Evolutionary conservation across 768 basidiomycete genomes (phyloP).

Genomic region (Amanita rubescens): DNA sequence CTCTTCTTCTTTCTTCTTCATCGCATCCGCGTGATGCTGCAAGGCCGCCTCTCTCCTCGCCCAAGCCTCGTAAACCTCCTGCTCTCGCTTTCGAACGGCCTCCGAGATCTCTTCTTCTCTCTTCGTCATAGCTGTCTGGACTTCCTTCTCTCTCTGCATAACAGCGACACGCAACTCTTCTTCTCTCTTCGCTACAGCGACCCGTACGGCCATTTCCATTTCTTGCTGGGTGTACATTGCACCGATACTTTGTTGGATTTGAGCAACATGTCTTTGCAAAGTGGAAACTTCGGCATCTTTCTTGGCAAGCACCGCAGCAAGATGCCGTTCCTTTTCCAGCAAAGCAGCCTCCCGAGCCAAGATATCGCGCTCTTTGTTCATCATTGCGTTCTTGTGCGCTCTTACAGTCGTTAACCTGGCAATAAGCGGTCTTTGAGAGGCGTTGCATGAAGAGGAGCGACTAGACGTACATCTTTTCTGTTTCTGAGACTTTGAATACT

Average conservation of each 20-base stretch:
- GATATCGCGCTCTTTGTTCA: slow-evolving; percentile 60
- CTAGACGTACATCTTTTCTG: slow-evolving; percentile 63
- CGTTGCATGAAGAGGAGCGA: not conserved
- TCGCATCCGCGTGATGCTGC: slow-evolving; percentile 43
- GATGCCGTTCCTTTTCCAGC: slow-evolving; percentile 46
- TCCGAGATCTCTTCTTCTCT: slow-evolving; percentile 69
- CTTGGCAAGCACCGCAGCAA: slow-evolving; percentile 38
- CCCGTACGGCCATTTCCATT: slow-evolving; percentile 41
- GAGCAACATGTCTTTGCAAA: slow-evolving; percentile 39
- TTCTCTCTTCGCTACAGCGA: slow-evolving; percentile 56
- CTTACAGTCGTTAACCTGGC: slow-evolving; percentile 60
- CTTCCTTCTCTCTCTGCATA: slow-evolving; percentile 62
- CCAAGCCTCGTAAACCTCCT: slow-evolving; percentile 59
- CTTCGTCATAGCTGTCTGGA: slow-evolving; percentile 52
- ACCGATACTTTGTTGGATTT: slow-evolving; percentile 26
- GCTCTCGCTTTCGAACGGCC: slow-evolving; percentile 57
- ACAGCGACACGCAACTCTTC: slow-evolving; percentile 62
- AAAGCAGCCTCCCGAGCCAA: slow-evolving; percentile 46
- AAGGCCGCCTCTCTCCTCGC: slow-evolving; percentile 43
- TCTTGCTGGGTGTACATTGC: slow-evolving; percentile 25
- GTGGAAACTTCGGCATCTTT: slow-evolving; percentile 55
- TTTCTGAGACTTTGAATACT: slow-evolving; percentile 64
- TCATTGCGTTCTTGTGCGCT: slow-evolving; percentile 46
- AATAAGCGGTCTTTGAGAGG: not conserved
- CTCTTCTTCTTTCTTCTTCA: slow-evolving; percentile 45